These are phyloP conservation scores for Trametes punicea DNA, from an alignment of 768 basidiomycete species.

Conservation along the genomic window DNA sequence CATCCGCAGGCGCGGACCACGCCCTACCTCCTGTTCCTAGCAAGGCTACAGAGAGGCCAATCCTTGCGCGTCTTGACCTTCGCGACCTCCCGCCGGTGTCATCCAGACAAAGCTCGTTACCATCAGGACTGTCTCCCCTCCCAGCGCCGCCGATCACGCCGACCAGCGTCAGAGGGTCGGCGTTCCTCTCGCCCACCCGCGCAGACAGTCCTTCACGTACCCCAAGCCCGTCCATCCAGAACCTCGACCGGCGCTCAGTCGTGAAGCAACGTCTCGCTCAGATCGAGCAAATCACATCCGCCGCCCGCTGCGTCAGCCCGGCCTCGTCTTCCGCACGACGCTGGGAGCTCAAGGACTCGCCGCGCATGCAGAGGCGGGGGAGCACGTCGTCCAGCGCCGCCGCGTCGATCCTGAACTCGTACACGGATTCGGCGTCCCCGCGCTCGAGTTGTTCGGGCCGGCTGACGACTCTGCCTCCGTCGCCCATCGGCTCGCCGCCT, in stretches of 20 bases:
- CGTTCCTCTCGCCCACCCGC: slow-evolving; percentile 24
- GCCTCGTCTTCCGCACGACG: not conserved
- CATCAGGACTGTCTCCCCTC: slow-evolving; percentile 15
- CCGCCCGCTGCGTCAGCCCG: slow-evolving; percentile 19
- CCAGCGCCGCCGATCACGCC: slow-evolving; percentile 19
- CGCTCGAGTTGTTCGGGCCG: slow-evolving; percentile 12
- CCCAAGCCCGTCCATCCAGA: slow-evolving; percentile 58
- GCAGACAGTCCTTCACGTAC: slow-evolving; percentile 29
- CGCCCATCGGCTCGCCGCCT: slow-evolving; percentile 12
- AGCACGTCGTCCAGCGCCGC: not conserved
- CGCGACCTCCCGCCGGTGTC: slow-evolving; percentile 12
- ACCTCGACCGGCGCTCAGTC: slow-evolving; percentile 57
- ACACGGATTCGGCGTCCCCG: slow-evolving; percentile 8
- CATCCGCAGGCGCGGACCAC: not conserved
- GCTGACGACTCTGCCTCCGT: slow-evolving; percentile 13
- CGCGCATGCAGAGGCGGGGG: slow-evolving; percentile 1
- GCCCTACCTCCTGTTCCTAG: slow-evolving; percentile 13
- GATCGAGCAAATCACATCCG: slow-evolving; percentile 38
- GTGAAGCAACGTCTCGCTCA: slow-evolving; percentile 66
- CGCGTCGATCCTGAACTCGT: slow-evolving; percentile 14
- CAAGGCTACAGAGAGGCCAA: slow-evolving; percentile 22
- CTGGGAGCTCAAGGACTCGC: slow-evolving; percentile 5
- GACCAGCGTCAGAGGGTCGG: slow-evolving; percentile 26
- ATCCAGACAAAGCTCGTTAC: not conserved
- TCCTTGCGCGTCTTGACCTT: slow-evolving; percentile 32